Evolutionary conservation across 352 stramenopile genomes (phyloP).

Genomic region (Phytophthora multivora): DNA sequence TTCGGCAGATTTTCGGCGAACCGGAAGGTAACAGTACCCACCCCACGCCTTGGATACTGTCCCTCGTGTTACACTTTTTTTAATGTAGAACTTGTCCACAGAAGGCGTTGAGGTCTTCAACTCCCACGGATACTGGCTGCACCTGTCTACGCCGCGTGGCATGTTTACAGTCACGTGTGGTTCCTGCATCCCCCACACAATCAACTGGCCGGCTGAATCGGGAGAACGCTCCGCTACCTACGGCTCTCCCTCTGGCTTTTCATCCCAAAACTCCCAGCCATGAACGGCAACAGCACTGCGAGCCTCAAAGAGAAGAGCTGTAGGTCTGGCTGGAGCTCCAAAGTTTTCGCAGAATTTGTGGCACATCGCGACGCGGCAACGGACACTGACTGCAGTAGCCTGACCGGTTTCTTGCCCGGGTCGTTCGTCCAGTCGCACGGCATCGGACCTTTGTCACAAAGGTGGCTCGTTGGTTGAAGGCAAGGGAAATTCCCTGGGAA

Average conservation of each 20-base stretch:
- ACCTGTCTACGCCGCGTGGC: neutral
- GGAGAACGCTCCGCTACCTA: constrained; percentile 4
- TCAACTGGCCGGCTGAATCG: constrained; percentile 2
- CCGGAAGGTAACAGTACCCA: too few species aligned
- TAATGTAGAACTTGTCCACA: neutral
- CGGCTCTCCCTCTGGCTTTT: constrained; percentile 8
- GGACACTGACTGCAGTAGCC: neutral
- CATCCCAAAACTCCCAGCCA: neutral
- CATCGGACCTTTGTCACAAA: constrained; percentile 8
- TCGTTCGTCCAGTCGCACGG: constrained; percentile 24
- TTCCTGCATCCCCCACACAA: neutral
- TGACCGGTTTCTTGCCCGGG: constrained; percentile 1
- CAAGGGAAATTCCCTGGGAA: constrained; percentile 1
- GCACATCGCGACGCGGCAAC: constrained; percentile 16
- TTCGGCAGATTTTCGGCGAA: too few species aligned
- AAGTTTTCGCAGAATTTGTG: constrained; percentile 18
- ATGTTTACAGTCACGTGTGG: constrained; percentile 2
- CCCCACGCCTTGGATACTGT: too few species aligned
- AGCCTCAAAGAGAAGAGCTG: too few species aligned
- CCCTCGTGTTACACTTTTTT: neutral
- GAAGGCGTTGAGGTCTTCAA: neutral
- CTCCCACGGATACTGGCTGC: constrained; percentile 1
- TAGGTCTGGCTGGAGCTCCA: neutral
- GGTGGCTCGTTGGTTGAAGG: neutral
- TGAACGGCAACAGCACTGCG: too few species aligned